Evolutionary conservation across 1,284 basidiomycete species (phyloP), one percentile per base, ranked within the genome.

Genomic region (Pascua sp.): DNA sequence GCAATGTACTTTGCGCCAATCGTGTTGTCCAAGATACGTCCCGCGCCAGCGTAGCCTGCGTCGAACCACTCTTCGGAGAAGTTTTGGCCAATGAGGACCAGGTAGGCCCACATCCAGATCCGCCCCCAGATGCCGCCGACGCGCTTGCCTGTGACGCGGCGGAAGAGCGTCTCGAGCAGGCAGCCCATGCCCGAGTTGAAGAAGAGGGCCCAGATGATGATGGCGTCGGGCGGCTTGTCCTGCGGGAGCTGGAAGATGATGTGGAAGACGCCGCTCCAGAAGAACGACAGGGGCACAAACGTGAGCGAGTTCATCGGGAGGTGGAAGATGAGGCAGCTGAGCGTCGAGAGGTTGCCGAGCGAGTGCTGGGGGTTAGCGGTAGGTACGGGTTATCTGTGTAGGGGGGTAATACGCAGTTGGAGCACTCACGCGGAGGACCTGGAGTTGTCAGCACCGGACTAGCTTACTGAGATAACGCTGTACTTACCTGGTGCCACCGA

Each of bases 401-500:
- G n/a, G n/a, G n/a, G n/a, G n/a, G n/a, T n/a, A n/a, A n/a, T n/a
- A n/a, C n/a, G n/a, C n/a, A n/a, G n/a, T n/a, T n/a, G n/a, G n/a
- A 32, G 24, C 7, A 32, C 24, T 32, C 24, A 32, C 24, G 24
- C 24, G 24, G 24, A 32, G 24, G 7, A 32, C 24, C 24, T 32
- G 24, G 4, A 32, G 7, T 8, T 7, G 16, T 49, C 10, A 49
- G 39, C 39, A 17, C 24, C 24, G 3, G 24, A 7, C 24, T 32
- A 3, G 24, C 24, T 32, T 3, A 32, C 24, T 3, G 24, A 32
- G 7, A 32, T 7, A 32, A 7, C 4, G 40, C 37, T 49, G 16
- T 40, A 70, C 71, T 60, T 49, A 75, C 72, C 67, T 75, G 72
- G 64, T 78, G 77, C 77, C 77, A 78, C 40, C 77, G 50, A 47